phyloP scores from a whole-genome alignment of 2,329 filamentous ascomycete species.

The Cylindrodendrum hubeiense region DNA sequence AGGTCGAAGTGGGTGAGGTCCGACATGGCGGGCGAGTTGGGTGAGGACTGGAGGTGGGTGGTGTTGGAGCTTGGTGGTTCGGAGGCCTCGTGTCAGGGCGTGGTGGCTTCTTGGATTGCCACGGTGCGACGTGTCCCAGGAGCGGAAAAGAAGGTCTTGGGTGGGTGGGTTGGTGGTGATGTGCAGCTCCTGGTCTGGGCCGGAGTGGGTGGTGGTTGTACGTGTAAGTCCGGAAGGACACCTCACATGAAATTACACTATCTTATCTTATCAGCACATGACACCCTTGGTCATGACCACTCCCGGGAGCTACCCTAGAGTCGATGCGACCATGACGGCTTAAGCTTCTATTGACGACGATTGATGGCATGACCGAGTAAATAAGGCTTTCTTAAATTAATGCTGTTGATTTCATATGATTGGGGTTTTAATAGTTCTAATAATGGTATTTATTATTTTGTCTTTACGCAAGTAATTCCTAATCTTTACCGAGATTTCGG shows the following conservation, averaged over 20 bases:
- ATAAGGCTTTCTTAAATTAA: not conserved
- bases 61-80: not conserved
- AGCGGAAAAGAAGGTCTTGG: not conserved
- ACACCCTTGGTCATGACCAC: conserved; percentile 34
- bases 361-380: not conserved
- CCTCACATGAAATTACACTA: conserved; percentile 43
- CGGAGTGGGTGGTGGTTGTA: conserved; percentile 7
- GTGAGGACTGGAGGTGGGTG: not conserved
- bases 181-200: conserved; percentile 17
- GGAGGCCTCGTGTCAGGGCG: not conserved
- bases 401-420: not conserved
- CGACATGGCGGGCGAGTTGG: conserved; percentile 57
- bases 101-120: not conserved
- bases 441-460: too few species aligned
- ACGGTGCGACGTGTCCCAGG: not conserved
- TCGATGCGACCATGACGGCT: not conserved
- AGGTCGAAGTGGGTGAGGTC: conserved; percentile 81
- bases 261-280: conserved; percentile 52
- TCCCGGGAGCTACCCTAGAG: conserved; percentile 32
- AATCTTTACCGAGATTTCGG: too few species aligned
- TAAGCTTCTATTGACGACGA: not conserved
- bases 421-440: too few species aligned
- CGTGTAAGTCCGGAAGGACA: conserved; percentile 45
- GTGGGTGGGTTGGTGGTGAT: conserved; percentile 10
- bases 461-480: too few species aligned